A percentile compares a stretch with the other conserved stretches of the same genome.
Evolutionary conservation across 768 basidiomycete genomes (phyloP).

Genomic region (Hypholoma fasciculare): DNA sequence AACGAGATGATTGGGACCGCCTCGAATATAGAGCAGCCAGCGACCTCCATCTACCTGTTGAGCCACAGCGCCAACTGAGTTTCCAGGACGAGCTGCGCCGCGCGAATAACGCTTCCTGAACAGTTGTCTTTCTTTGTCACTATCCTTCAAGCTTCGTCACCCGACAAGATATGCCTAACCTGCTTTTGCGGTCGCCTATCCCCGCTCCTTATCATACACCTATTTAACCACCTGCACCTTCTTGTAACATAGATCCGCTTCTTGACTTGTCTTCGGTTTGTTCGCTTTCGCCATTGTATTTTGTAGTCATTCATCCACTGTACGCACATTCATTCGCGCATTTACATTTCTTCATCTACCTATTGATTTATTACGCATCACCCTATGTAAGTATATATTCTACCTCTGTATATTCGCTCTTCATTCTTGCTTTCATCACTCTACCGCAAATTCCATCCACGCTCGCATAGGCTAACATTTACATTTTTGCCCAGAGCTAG

Average conservation of each 20-base stretch:
- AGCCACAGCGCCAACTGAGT: conserved; percentile 15
- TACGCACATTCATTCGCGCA: conserved; percentile 2
- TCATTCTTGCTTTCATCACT: not conserved
- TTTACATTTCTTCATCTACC: not conserved
- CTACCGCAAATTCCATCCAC: not conserved
- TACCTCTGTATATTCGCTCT: not conserved
- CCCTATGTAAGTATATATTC: conserved; percentile 1
- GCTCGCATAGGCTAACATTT: not conserved
- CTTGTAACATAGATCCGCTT: conserved; percentile 1
- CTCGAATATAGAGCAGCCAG: conserved; percentile 20
- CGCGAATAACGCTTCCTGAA: conserved; percentile 3
- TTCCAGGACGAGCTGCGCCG: conserved; percentile 22
- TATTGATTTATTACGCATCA: conserved; percentile 5
- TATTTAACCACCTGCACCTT: not conserved
- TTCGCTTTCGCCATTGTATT: conserved; percentile 4
- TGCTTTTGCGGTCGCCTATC: not conserved
- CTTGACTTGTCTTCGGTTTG: not conserved
- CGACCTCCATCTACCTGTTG: conserved; percentile 15
- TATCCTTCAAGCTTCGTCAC: not conserved
- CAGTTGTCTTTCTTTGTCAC: not conserved
- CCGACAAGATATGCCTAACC: not conserved
- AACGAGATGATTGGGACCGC: conserved; percentile 22
- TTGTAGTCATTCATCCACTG: conserved; percentile 3
- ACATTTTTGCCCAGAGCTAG: not conserved
- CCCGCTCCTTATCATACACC: not conserved